Conservation (phyloP, 1,284 basidiomycete genomes). For the Rugosomyces carneus region DNA sequence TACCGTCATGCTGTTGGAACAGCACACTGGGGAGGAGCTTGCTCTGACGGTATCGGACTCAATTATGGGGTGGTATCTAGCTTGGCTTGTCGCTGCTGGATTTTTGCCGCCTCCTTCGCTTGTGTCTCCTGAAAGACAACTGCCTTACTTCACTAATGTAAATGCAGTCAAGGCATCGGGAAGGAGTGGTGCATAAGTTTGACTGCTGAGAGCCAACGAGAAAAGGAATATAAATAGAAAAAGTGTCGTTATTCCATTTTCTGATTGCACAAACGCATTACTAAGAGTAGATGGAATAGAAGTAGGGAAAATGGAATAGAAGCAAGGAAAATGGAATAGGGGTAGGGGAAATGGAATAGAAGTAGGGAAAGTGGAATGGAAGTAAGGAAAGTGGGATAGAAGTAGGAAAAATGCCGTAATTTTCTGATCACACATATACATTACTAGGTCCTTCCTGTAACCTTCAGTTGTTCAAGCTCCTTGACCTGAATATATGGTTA, state of each 20-base stretch:
- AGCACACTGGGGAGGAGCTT: conserved; percentile 34
- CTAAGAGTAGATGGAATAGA: too few species aligned
- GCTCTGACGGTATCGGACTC: conserved; percentile 72
- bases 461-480: too few species aligned
- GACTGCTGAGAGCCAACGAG: too few species aligned
- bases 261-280: too few species aligned
- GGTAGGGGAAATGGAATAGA: conserved; percentile 24
- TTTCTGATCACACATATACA: too few species aligned
- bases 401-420: too few species aligned
- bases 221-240: too few species aligned
- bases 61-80: conserved; percentile 85
- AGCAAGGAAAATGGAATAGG: conserved; percentile 5
- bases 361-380: conserved; percentile 44
- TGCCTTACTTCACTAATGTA: conserved; percentile 37
- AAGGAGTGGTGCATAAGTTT: conserved; percentile 38
- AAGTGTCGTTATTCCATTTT: too few species aligned
- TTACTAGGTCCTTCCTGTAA: too few species aligned
- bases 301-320: conserved; percentile 9
- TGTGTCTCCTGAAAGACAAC: conserved; percentile 29
- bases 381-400: conserved; percentile 81
- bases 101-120: conserved; percentile 72
- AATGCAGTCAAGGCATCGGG: conserved; percentile 40
- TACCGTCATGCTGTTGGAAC: conserved; percentile 59
- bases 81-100: conserved; percentile 86
- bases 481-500: too few species aligned